Conservation (phyloP, 257 asterid genomes). For the Solanum neorickii region DNA sequence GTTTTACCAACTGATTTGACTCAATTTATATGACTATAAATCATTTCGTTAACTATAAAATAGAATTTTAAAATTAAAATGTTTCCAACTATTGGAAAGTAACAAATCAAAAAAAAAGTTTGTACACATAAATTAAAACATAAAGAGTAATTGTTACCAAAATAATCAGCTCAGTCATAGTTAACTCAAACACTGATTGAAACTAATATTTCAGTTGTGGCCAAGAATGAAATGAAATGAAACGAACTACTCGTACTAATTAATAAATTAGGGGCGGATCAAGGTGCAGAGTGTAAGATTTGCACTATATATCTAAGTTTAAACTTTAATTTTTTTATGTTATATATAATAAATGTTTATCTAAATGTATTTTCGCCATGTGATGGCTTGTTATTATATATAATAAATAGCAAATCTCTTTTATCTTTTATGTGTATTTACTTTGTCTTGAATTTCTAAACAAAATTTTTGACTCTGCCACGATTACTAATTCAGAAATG, state of each 20-base stretch:
- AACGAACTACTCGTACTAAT: neutral
- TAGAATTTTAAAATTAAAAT: neutral
- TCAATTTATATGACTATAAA: neutral
- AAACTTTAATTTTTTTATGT: too few species aligned
- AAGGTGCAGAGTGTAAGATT: neutral
- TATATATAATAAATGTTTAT: too few species aligned
- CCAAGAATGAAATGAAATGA: neutral
- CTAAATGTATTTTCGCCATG: too few species aligned
- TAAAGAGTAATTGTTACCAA: neutral
- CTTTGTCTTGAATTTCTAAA: neutral
- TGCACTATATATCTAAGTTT: too few species aligned
- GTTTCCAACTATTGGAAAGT: too few species aligned
- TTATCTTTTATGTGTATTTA: neutral
- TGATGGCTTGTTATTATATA: too few species aligned
- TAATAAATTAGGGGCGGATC: neutral
- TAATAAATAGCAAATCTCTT: too few species aligned
- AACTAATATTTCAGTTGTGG: neutral
- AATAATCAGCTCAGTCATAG: neutral
- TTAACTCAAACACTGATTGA: neutral
- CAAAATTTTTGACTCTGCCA: neutral
- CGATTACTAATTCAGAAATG: neutral
- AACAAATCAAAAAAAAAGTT: neutral
- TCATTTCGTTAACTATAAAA: neutral
- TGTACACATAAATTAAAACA: neutral
- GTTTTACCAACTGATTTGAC: neutral